phyloP scores from a whole-genome alignment of 257 asterid genomes.

The Avicennia marina region DNA sequence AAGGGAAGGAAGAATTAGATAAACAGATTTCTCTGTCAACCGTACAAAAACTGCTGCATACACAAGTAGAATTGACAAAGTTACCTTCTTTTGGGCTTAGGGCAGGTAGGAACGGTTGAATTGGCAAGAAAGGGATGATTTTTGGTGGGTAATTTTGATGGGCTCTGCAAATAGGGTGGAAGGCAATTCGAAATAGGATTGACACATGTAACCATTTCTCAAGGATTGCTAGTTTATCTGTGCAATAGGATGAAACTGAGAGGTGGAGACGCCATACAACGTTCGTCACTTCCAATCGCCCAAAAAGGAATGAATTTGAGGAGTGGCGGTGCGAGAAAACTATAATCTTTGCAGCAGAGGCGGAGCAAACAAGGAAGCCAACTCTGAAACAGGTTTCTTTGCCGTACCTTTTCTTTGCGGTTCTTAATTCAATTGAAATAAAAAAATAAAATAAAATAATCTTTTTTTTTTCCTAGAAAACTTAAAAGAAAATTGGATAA shows the following conservation, averaged over 20 bases:
- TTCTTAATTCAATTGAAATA: too few relatives aligned
- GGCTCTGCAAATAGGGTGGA: conserved; percentile 2
- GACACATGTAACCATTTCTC: conserved; percentile 5
- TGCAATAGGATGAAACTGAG: neutral
- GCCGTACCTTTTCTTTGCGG: too few relatives aligned
- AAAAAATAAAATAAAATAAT: too few relatives aligned
- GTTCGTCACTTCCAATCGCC: too few relatives aligned
- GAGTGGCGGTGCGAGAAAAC: too few relatives aligned
- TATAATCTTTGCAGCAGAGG: too few relatives aligned
- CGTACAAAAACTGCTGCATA: neutral
- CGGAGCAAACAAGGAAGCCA: too few relatives aligned
- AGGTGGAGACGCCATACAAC: neutral
- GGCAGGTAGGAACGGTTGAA: conserved; percentile 4
- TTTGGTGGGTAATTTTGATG: conserved; percentile 4
- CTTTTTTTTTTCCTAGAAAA: too few relatives aligned
- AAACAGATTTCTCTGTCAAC: neutral
- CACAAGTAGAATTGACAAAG: neutral
- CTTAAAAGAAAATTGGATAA: too few relatives aligned
- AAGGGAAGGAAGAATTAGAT: neutral
- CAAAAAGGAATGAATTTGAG: too few relatives aligned
- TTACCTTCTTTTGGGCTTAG: conserved; percentile 36
- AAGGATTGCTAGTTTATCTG: neutral
- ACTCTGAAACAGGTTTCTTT: too few relatives aligned
- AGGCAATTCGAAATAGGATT: conserved; percentile 4
- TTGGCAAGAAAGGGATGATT: neutral